Evolutionary conservation across 202 grass and related monocot genomes (phyloP).

Genomic region (Hordeum pubiflorum): DNA sequence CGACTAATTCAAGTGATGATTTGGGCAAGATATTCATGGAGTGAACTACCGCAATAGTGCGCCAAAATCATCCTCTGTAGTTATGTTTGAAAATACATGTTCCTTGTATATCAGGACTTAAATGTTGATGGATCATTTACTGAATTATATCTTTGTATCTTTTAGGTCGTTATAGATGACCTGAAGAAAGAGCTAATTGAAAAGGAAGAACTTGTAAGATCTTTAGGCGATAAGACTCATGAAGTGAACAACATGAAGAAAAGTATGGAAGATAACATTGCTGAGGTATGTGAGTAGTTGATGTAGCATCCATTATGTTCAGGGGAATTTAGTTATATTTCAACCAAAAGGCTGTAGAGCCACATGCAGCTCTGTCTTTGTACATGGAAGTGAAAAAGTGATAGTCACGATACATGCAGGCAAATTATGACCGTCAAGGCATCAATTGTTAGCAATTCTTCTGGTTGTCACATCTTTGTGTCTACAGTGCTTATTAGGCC

Average conservation of each 20-base stretch:
- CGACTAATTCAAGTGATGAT: neutral
- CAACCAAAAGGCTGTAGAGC: neutral
- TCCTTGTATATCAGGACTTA: neutral
- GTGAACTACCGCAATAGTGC: neutral
- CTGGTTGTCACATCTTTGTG: neutral
- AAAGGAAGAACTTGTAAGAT: conserved; percentile 53
- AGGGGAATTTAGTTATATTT: neutral
- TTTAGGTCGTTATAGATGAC: conserved; percentile 56
- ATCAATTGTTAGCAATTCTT: neutral
- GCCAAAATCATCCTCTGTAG: neutral
- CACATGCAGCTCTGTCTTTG: neutral
- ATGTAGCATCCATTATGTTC: neutral
- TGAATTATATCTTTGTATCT: conserved; percentile 1
- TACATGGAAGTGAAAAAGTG: neutral
- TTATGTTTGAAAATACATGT: neutral
- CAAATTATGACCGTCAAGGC: neutral
- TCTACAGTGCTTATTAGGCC: neutral
- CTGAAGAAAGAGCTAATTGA: conserved; percentile 40
- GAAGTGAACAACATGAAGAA: conserved; percentile 43
- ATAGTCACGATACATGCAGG: neutral
- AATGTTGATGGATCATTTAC: neutral
- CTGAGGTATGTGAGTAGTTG: conserved; percentile 42
- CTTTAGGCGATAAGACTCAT: conserved; percentile 55
- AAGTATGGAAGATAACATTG: conserved; percentile 49
- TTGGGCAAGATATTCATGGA: neutral